Conservation (phyloP, 805 yeast species). For the Komagataella mondaviorum region DNA sequence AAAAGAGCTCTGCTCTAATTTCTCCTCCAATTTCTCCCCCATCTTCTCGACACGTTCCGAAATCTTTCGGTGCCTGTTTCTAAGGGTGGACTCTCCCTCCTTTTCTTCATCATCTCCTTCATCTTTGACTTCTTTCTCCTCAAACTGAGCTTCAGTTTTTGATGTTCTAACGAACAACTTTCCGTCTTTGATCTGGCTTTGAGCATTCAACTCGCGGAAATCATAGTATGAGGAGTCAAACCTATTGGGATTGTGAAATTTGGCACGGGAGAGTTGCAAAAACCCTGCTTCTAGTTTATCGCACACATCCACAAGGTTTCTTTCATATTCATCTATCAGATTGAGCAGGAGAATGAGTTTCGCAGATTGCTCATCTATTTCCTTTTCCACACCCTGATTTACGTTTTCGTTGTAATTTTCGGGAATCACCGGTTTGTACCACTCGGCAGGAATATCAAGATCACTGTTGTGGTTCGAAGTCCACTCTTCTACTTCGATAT, state of each 20-base stretch:
- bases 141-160: neutral
- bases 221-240: slow-evolving; percentile 4
- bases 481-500: neutral
- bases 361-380: neutral
- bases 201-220: neutral
- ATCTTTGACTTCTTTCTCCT: neutral
- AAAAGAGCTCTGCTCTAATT: neutral
- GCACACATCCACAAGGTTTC: slow-evolving; percentile 9
- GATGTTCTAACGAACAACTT: too few species aligned
- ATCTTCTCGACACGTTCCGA: neutral
- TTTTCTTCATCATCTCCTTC: neutral
- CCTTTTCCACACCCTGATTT: neutral
- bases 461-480: neutral
- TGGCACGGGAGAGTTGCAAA: slow-evolving; percentile 28
- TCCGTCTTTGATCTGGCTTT: neutral
- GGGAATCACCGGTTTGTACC: neutral
- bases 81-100: neutral
- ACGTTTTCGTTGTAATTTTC: neutral
- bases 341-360: slow-evolving; percentile 12
- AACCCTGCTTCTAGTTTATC: slow-evolving; percentile 20
- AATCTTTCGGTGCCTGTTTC: neutral
- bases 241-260: slow-evolving; percentile 14
- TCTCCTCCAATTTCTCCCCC: neutral
- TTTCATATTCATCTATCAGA: slow-evolving; percentile 20
- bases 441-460: neutral